These are phyloP conservation scores for Suillus placidus DNA, from an alignment of 768 basidiomycete genomes.

Conservation along the genomic window DNA sequence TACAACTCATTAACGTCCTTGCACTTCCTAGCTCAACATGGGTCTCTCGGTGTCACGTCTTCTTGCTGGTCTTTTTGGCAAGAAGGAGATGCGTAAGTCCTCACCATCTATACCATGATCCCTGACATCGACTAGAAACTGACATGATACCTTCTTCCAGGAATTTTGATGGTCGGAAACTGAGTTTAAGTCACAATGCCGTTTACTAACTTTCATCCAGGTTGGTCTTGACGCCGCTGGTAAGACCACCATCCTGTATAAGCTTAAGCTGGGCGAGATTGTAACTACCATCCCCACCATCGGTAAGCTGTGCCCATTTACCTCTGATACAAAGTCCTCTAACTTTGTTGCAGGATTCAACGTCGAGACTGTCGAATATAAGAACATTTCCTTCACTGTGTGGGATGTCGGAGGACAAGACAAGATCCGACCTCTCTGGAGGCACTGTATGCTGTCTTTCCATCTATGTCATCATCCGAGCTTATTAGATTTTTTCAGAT, in stretches of 20 bases:
- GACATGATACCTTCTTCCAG: slow-evolving; percentile 47
- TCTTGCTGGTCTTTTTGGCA: slow-evolving; percentile 88
- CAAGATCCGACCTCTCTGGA: slow-evolving; percentile 99
- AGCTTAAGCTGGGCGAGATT: slow-evolving; percentile 99
- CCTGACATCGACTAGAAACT: slow-evolving; percentile 30
- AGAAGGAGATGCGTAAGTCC: slow-evolving; percentile 98
- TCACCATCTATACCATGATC: slow-evolving; percentile 15
- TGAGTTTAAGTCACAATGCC: slow-evolving; percentile 23
- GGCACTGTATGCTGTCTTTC: slow-evolving; percentile 84
- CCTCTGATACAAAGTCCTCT: slow-evolving; percentile 12
- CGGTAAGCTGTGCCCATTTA: slow-evolving; percentile 57
- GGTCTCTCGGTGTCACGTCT: slow-evolving; percentile 77
- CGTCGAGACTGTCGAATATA: slow-evolving; percentile 99
- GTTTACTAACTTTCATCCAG: slow-evolving; percentile 40
- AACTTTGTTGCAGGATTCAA: slow-evolving; percentile 81
- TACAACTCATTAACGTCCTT: slow-evolving; percentile 35
- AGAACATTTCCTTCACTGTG: slow-evolving; percentile 99
- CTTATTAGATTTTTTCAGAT: slow-evolving; percentile 54
- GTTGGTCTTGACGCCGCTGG: slow-evolving; percentile 99
- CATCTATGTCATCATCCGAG: slow-evolving; percentile 15
- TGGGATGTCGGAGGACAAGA: slow-evolving; percentile 99
- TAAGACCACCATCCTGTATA: slow-evolving; percentile 98
- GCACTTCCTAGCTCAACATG: slow-evolving; percentile 53
- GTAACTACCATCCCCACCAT: slow-evolving; percentile 99
- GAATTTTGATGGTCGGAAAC: slow-evolving; percentile 86